Percentiles rank a stretch among this genome's conserved stretches.
phyloP scores from a whole-genome alignment of 495 filamentous ascomycete genomes.

The Penicillium canescens region DNA sequence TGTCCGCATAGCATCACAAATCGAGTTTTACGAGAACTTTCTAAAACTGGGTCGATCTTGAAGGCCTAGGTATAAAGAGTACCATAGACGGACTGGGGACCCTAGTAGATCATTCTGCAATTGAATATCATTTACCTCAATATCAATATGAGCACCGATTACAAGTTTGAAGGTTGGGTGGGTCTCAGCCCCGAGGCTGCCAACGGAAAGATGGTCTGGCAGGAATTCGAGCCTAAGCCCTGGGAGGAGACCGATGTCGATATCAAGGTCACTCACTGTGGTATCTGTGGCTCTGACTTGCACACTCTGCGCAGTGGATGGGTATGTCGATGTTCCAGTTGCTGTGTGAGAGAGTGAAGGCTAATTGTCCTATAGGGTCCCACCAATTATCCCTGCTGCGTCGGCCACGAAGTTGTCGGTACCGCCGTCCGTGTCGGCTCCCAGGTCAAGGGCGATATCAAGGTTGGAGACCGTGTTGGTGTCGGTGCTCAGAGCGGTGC shows the following conservation, averaged over 20 bases:
- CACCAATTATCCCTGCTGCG: constrained; percentile 69
- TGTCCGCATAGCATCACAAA: not conserved
- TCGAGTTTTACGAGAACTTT: not conserved
- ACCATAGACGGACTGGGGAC: not conserved
- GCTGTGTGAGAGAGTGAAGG: not conserved
- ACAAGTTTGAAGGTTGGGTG: constrained; percentile 84
- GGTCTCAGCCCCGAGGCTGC: constrained; percentile 52
- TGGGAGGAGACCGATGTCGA: constrained; percentile 74
- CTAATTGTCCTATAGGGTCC: constrained; percentile 31
- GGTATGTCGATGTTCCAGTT: constrained; percentile 32
- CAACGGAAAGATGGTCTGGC: constrained; percentile 75
- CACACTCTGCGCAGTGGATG: constrained; percentile 77
- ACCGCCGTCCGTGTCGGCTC: constrained; percentile 71
- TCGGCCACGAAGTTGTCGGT: constrained; percentile 86
- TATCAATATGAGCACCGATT: constrained; percentile 26
- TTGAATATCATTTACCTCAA: constrained; percentile 3
- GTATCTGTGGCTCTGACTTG: constrained; percentile 56
- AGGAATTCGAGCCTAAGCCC: constrained; percentile 71
- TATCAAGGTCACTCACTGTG: constrained; percentile 39
- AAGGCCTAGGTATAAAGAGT: constrained; percentile 7
- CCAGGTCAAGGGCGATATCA: constrained; percentile 59
- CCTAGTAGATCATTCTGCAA: not conserved
- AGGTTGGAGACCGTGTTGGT: constrained; percentile 82
- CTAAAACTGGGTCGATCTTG: not conserved
- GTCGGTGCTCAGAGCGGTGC: constrained; percentile 79